A percentile compares a stretch with the other conserved stretches of the same genome.
Conservation (phyloP, 2,329 filamentous ascomycete genomes). For the Neofusicoccum kwambonambiense region DNA sequence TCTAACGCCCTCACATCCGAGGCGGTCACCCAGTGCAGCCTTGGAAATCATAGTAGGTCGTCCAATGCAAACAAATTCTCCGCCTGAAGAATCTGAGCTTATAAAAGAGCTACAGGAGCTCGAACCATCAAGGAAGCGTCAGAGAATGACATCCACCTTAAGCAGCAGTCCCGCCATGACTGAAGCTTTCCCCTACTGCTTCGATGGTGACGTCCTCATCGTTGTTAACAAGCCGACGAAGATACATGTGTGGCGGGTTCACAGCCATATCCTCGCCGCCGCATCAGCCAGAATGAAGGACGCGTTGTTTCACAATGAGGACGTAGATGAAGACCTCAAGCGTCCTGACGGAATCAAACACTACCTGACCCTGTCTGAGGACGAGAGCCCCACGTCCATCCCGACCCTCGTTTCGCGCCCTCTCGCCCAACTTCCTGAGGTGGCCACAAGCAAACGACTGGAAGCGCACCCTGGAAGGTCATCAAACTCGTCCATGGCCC, state of each 20-base stretch:
- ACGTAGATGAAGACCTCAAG: neutral
- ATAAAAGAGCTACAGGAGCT: neutral
- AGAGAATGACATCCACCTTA: no score
- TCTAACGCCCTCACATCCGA: no score
- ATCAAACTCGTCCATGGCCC: neutral
- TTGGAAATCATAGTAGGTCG: no score
- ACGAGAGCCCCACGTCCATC: no score
- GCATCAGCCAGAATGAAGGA: neutral
- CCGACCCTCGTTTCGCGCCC: no score
- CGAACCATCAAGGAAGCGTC: neutral
- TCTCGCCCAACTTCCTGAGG: neutral
- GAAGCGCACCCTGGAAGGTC: no score
- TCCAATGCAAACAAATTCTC: no score
- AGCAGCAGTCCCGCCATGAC: neutral
- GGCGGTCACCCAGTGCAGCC: no score
- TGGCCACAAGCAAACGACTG: neutral
- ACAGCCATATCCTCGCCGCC: constrained; percentile 18
- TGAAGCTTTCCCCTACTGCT: constrained; percentile 21
- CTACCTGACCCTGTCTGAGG: neutral
- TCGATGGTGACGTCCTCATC: constrained; percentile 23
- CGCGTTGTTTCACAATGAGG: neutral
- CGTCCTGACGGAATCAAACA: neutral
- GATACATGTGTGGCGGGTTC: constrained; percentile 19
- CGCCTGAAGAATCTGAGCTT: no score
- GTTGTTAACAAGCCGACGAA: neutral